These are phyloP conservation scores for Salmacisia buchloeana DNA, from an alignment of 1,284 basidiomycete genomes.

Conservation along the genomic window DNA sequence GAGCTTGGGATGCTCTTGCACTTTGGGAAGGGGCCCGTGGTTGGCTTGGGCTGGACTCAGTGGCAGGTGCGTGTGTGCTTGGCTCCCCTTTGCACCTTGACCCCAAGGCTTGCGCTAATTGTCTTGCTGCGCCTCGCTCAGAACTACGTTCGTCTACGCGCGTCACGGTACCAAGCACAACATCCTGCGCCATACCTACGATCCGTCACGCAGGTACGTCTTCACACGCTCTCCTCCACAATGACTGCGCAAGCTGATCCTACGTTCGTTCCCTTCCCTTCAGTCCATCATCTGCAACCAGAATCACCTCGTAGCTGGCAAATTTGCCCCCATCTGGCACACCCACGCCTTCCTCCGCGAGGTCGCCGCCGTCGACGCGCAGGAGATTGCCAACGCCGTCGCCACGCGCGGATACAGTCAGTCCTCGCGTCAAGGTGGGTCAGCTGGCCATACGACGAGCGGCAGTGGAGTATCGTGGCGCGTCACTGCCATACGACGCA, in stretches of 20 bases:
- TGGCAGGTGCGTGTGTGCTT: neutral
- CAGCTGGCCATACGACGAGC: neutral
- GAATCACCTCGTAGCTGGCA: conserved; percentile 23
- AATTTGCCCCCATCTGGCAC: conserved; percentile 23
- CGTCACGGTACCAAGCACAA: neutral
- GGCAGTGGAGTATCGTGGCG: neutral
- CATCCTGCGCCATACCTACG: conserved; percentile 1
- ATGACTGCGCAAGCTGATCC: no score
- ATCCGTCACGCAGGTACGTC: neutral
- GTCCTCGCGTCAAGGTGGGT: neutral
- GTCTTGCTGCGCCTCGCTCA: conserved; percentile 17
- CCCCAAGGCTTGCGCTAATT: neutral
- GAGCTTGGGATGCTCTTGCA: conserved; percentile 12
- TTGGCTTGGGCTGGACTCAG: neutral
- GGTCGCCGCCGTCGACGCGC: conserved; percentile 19
- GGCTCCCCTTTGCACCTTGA: neutral
- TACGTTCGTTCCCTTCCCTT: conserved; percentile 22
- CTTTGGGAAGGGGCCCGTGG: neutral
- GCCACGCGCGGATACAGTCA: neutral
- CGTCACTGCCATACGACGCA: neutral
- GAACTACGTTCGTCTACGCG: neutral
- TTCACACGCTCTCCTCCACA: no score
- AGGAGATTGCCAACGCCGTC: neutral
- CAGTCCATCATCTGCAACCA: conserved; percentile 28
- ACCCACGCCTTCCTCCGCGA: conserved; percentile 26